Percentiles rank a stretch among this genome's conserved stretches.
Evolutionary conservation across 2,329 filamentous ascomycete species (phyloP).

Genomic region (Penicillium brevicompactum): DNA sequence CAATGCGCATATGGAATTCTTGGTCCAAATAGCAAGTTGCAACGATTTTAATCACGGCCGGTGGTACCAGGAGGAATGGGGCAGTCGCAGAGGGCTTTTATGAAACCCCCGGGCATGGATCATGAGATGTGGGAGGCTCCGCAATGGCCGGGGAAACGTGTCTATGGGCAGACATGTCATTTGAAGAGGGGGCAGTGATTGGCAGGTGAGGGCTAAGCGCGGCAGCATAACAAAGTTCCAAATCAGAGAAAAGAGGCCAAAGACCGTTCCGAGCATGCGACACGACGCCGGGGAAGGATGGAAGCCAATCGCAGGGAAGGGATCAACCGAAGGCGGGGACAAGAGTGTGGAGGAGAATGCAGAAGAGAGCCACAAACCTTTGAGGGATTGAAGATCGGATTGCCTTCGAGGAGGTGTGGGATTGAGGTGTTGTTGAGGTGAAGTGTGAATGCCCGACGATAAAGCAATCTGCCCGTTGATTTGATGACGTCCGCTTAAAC

Average conservation of each 20-base stretch:
- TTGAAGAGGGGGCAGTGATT: slow-evolving; percentile 11
- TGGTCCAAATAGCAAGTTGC: slow-evolving; percentile 20
- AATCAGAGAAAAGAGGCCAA: slow-evolving; percentile 14
- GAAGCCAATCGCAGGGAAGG: slow-evolving; percentile 8
- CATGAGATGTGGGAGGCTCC: slow-evolving; percentile 26
- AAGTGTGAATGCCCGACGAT: not conserved
- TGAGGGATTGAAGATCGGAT: not conserved
- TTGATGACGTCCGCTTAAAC: not conserved
- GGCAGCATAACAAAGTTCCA: slow-evolving; percentile 16
- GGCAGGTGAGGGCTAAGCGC: slow-evolving; percentile 23
- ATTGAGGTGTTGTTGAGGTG: not conserved
- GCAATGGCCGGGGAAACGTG: slow-evolving; percentile 16
- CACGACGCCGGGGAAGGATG: slow-evolving; percentile 12
- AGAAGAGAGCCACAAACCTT: slow-evolving; percentile 17
- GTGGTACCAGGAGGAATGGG: slow-evolving; percentile 16
- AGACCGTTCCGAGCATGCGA: slow-evolving; percentile 10
- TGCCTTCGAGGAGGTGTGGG: too few species aligned
- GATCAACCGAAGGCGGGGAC: slow-evolving; percentile 19
- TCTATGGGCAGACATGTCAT: slow-evolving; percentile 13
- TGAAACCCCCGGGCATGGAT: slow-evolving; percentile 12
- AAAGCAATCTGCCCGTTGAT: not conserved
- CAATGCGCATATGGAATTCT: not conserved
- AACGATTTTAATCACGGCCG: slow-evolving; percentile 16
- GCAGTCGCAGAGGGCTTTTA: slow-evolving; percentile 9
- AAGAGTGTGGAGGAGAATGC: slow-evolving; percentile 14